Evolutionary conservation across 192 early-diverging fungal genomes (phyloP).

Genomic region (Coemansia sp.): DNA sequence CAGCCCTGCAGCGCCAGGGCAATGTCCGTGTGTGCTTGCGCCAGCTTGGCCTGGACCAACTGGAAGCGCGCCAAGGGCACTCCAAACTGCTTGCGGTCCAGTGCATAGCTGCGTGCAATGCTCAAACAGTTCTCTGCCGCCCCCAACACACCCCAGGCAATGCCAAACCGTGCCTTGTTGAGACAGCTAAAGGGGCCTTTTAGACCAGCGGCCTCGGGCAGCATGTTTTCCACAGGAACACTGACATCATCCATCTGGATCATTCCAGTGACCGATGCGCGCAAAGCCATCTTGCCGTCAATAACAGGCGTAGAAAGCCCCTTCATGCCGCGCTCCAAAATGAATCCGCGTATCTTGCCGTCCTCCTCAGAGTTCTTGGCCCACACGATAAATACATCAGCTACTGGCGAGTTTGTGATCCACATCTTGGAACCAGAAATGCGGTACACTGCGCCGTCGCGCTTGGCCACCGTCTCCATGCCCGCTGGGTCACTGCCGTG

Average conservation of each 20-base stretch:
- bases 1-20: constrained; percentile 82
- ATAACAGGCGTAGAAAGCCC: constrained; percentile 85
- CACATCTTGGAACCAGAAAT: constrained; percentile 93
- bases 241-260: constrained; percentile 98
- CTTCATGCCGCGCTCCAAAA: constrained; percentile 93
- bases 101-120: constrained; percentile 84
- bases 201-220: constrained; percentile 86
- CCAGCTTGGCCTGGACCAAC: constrained; percentile 95
- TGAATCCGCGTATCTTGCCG: constrained; percentile 87
- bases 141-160: constrained; percentile 94
- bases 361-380: constrained; percentile 76
- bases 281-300: constrained; percentile 91
- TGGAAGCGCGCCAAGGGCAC: constrained; percentile 88
- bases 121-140: constrained; percentile 89
- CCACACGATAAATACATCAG: constrained; percentile 96
- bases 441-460: constrained; percentile 67
- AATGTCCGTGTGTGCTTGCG: constrained; percentile 90
- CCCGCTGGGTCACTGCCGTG: constrained; percentile 90
- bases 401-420: constrained; percentile 98
- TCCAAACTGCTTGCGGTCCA: constrained; percentile 90
- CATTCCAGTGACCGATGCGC: constrained; percentile 94
- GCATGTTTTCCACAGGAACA: constrained; percentile 84
- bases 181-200: constrained; percentile 96
- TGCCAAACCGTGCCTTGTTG: constrained; percentile 96
- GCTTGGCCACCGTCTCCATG: constrained; percentile 89